Conservation (phyloP, 2,329 filamentous ascomycete genomes). For the Xylariales sp. region DNA sequence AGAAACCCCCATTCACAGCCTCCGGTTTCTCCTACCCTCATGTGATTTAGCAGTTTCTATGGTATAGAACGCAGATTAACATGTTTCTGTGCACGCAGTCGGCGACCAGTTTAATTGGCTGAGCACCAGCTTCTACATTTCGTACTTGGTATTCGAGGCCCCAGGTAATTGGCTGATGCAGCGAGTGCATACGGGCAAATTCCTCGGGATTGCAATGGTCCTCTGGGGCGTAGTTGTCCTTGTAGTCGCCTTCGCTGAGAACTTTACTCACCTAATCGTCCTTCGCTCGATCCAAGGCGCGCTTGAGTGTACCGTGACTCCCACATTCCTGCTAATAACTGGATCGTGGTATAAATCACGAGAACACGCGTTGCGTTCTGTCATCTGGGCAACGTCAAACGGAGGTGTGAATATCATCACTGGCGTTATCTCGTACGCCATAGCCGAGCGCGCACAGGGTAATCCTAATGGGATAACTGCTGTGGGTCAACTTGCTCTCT, state of each 20-base stretch:
- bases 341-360: conserved; percentile 50
- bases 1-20: too few relatives aligned
- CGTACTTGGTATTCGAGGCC: conserved; percentile 47
- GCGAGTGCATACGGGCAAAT: conserved; percentile 51
- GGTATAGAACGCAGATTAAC: background rate
- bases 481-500: conserved; percentile 2
- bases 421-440: conserved; percentile 48
- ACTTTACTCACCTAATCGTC: conserved; percentile 48
- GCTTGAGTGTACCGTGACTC: conserved; percentile 48
- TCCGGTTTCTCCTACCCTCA: too few relatives aligned
- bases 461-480: conserved; percentile 42
- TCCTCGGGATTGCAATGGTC: conserved; percentile 52
- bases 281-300: conserved; percentile 48
- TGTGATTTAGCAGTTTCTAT: too few relatives aligned
- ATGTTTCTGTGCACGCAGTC: background rate
- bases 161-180: conserved; percentile 50
- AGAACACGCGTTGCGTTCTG: conserved; percentile 48
- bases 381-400: conserved; percentile 51
- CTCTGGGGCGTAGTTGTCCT: conserved; percentile 49
- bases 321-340: conserved; percentile 50
- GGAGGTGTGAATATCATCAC: conserved; percentile 50
- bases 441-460: conserved; percentile 41
- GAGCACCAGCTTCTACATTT: conserved; percentile 47
- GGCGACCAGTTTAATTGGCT: too few relatives aligned
- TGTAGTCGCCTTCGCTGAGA: conserved; percentile 47